These are phyloP conservation scores for Colletotrichum camelliae DNA, from an alignment of 2,329 filamentous ascomycete genomes.

Conservation along the genomic window DNA sequence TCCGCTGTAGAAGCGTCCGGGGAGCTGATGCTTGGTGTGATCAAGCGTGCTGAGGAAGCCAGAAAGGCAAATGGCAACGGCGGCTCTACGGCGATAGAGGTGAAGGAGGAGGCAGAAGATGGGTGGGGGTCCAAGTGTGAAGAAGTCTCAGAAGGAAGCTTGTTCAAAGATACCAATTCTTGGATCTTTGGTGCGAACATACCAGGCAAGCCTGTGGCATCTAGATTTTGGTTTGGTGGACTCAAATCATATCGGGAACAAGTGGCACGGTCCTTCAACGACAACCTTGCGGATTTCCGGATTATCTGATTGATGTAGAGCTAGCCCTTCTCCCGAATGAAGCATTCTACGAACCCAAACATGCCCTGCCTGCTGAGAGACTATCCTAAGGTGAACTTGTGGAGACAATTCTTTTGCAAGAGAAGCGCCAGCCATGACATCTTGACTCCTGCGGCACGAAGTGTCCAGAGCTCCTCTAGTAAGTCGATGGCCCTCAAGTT, in stretches of 20 bases:
- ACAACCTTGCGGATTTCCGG: neutral
- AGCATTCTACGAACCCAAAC: accelerated
- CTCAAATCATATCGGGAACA: neutral
- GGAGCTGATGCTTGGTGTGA: neutral
- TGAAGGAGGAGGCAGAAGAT: neutral
- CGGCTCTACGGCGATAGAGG: neutral
- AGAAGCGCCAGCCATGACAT: neutral
- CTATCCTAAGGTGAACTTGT: neutral
- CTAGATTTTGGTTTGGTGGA: neutral
- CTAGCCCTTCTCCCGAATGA: neutral
- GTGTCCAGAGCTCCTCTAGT: neutral
- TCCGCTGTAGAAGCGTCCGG: neutral
- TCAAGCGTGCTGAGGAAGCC: neutral
- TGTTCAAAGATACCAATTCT: neutral
- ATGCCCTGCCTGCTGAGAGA: neutral
- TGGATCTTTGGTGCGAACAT: neutral
- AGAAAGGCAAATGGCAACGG: neutral
- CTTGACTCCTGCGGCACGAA: neutral
- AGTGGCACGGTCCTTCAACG: neutral
- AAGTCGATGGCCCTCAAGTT: neutral
- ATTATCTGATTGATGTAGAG: neutral
- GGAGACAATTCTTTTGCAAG: neutral
- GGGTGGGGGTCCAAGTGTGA: neutral
- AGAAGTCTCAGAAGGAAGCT: neutral
- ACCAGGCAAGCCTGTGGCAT: neutral